phyloP scores from a whole-genome alignment of 2,329 filamentous ascomycete genomes.

The Sclerotinia spermophila region DNA sequence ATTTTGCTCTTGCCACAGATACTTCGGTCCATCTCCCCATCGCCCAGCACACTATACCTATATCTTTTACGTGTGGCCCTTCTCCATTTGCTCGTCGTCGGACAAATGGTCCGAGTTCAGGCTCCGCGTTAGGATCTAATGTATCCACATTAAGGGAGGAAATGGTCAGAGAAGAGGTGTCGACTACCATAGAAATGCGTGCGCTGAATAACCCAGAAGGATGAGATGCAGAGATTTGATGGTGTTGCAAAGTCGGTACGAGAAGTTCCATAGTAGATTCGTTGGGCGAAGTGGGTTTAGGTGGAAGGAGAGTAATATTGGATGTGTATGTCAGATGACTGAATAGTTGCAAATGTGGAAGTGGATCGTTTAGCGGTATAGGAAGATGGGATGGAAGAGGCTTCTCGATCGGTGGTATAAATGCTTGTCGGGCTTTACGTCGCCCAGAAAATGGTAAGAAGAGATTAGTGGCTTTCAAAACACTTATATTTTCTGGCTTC shows the following conservation, averaged over 20 bases:
- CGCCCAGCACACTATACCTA: conserved; percentile 61
- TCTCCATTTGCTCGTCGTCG: conserved; percentile 38
- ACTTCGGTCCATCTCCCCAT: conserved; percentile 66
- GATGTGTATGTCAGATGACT: conserved; percentile 63
- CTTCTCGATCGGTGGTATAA: conserved; percentile 38
- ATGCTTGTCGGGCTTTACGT: conserved; percentile 28
- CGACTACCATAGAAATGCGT: conserved; percentile 55
- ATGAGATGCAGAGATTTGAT: conserved; percentile 50
- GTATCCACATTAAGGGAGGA: conserved; percentile 50
- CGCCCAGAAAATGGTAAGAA: conserved; percentile 36
- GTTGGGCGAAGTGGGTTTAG: conserved; percentile 20
- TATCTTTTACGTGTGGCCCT: conserved; percentile 51
- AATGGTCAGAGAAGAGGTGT: conserved; percentile 51
- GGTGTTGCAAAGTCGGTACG: conserved; percentile 47
- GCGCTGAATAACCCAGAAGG: conserved; percentile 54
- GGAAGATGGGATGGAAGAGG: conserved; percentile 58
- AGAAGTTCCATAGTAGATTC: conserved; percentile 25
- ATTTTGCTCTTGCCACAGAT: conserved; percentile 55
- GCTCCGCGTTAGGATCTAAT: conserved; percentile 55
- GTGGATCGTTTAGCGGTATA: conserved; percentile 59
- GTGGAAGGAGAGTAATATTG: conserved; percentile 46
- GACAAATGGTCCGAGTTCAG: conserved; percentile 54
- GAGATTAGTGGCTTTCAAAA: conserved; percentile 33
- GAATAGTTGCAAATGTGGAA: conserved; percentile 69
- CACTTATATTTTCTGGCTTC: conserved; percentile 28